Percentiles rank a stretch among this genome's conserved stretches.
Conservation (phyloP, 495 filamentous ascomycete species). For the Tuber magnatum region DNA sequence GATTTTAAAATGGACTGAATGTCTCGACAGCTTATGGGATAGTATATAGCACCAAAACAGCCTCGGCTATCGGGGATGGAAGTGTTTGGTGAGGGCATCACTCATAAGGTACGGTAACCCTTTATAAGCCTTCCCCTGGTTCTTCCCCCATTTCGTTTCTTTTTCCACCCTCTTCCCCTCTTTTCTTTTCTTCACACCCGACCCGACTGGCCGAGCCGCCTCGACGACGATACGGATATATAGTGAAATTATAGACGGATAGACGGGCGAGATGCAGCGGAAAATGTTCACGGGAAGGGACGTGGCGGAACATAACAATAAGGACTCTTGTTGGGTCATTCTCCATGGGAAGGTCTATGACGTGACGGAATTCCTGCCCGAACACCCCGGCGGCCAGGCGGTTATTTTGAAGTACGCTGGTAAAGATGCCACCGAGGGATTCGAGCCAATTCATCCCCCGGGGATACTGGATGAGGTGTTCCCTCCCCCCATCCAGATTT, state of each 20-base stretch:
- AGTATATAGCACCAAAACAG: too few relatives aligned
- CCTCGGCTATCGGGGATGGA: too few relatives aligned
- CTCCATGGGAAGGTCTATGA: constrained; percentile 71
- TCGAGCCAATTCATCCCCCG: constrained; percentile 71
- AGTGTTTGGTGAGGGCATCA: too few relatives aligned
- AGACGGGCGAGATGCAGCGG: constrained; percentile 21
- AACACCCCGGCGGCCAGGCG: constrained; percentile 63
- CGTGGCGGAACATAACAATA: constrained; percentile 59
- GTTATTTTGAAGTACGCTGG: constrained; percentile 82
- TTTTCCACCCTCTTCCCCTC: background rate
- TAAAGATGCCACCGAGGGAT: constrained; percentile 77
- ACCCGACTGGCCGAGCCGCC: background rate
- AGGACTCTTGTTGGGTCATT: constrained; percentile 71
- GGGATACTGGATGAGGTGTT: constrained; percentile 61
- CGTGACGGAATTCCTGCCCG: constrained; percentile 64
- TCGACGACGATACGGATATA: background rate
- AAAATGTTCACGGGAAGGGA: constrained; percentile 53
- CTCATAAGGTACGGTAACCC: too few relatives aligned
- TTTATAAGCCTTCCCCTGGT: too few relatives aligned
- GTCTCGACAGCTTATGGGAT: too few relatives aligned
- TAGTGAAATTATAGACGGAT: background rate
- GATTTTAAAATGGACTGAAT: too few relatives aligned
- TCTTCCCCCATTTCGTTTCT: constrained; percentile 5
- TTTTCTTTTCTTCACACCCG: background rate
- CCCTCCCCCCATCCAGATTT: background rate